Conservation (phyloP, 1,284 basidiomycete genomes). For the Papiliotrema laurentii region DNA sequence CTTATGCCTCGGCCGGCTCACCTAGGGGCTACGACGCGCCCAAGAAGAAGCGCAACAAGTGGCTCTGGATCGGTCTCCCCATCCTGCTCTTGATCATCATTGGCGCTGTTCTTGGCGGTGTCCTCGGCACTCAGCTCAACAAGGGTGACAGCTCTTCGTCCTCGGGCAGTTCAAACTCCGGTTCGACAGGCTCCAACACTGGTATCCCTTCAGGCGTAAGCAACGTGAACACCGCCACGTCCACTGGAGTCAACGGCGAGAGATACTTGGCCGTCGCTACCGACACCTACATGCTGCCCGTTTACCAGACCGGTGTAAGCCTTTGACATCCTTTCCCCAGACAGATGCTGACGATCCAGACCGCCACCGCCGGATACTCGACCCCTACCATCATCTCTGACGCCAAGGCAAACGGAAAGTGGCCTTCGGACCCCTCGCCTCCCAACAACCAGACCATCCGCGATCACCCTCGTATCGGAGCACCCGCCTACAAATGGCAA, state of each 20-base stretch:
- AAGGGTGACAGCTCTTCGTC: constrained; percentile 48
- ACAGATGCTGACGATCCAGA: constrained; percentile 58
- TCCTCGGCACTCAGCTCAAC: constrained; percentile 58
- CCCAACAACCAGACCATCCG: constrained; percentile 59
- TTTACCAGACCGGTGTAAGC: constrained; percentile 82
- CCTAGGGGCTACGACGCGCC: constrained; percentile 15
- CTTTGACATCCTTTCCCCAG: no score
- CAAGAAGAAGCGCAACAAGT: constrained; percentile 44
- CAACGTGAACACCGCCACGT: constrained; percentile 29
- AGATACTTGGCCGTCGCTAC: constrained; percentile 54
- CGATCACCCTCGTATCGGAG: constrained; percentile 85
- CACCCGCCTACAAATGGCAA: constrained; percentile 86
- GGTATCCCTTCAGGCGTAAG: constrained; percentile 26
- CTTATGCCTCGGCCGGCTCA: constrained; percentile 31
- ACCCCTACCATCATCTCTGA: constrained; percentile 64
- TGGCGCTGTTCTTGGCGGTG: constrained; percentile 71
- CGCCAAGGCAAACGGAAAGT: constrained; percentile 55
- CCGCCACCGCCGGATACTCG: constrained; percentile 70
- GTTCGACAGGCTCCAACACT: constrained; percentile 40
- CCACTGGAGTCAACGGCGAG: constrained; percentile 39
- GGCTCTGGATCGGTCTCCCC: constrained; percentile 42
- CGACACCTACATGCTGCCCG: constrained; percentile 69
- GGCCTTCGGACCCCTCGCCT: constrained; percentile 71
- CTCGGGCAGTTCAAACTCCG: constrained; percentile 28
- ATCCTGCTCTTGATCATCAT: constrained; percentile 60